Evolutionary conservation across 805 yeast genomes (phyloP), one percentile per base, ranked within the genome.

Genomic region (Lipomyces oligophaga): DNA sequence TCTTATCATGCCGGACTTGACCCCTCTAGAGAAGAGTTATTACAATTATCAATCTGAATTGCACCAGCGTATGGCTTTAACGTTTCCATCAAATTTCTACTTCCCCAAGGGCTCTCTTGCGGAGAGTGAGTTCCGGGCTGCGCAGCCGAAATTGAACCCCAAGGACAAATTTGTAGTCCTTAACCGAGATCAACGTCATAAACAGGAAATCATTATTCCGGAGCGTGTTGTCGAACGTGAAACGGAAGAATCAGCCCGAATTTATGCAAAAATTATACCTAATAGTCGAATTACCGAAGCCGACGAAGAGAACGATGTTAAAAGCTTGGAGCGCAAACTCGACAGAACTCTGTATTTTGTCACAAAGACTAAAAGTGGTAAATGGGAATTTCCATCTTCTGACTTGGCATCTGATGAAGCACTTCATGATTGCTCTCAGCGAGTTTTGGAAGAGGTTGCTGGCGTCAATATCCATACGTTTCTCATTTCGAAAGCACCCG

Each of bases 41-140:
- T 85, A 83, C 63, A 71, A 79, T 43, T 93, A 93, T 65, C 95
- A 89, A 66, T 77, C 79, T 41, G 95, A 85, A 64, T 73, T 93
- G 45, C 89, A 88, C 72, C 81, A 81, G 62, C 77, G 97, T 60
- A 73, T 93, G 57, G 88, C 89, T 95, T 88, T 96, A 96, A 88
- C 97, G 0, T 93, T 93, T 67, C 97, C 98, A 4, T 80, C 83
- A 58, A 87, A 87, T 77, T 89, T 80, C 63, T 93, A 89, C 69
- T 93, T 81, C 71, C 85, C 83, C 62, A 81, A 78, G 59, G 97
- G 97, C 52, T 83, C 97, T 1, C 72, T 93, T 52, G 79, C 95
- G 2, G 96, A 87, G 64, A 85, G 87, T 63, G 78, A 78, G 58
- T 90, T 79, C 67, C 68, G 81, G 43, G 78, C 79, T 58, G 81